Conservation (phyloP, 768 basidiomycete genomes). For the Rhizopogon vinicolor region DNA sequence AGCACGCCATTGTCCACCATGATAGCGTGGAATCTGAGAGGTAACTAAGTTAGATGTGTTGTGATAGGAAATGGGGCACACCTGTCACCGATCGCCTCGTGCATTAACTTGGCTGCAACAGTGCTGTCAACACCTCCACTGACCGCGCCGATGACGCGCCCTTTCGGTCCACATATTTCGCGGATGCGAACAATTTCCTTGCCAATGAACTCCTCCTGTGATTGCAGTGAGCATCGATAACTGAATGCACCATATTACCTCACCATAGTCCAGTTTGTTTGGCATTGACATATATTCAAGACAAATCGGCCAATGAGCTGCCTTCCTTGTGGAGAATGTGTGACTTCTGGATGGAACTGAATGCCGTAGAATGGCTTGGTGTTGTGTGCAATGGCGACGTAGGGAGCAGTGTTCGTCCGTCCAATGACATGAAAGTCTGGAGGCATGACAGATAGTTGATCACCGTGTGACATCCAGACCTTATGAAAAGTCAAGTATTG, state of each 20-base stretch:
- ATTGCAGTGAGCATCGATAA: slow-evolving; percentile 1
- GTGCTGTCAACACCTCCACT: slow-evolving; percentile 97
- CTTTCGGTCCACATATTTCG: slow-evolving; percentile 89
- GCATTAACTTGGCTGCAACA: slow-evolving; percentile 98
- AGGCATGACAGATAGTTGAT: slow-evolving; percentile 82
- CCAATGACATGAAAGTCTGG: slow-evolving; percentile 86
- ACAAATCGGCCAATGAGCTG: slow-evolving; percentile 88
- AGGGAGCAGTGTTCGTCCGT: slow-evolving; percentile 82
- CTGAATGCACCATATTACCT: slow-evolving; percentile 6
- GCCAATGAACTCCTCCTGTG: slow-evolving; percentile 92
- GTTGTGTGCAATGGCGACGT: slow-evolving; percentile 89
- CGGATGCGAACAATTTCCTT: slow-evolving; percentile 94
- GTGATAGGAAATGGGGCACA: slow-evolving; percentile 25
- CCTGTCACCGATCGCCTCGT: slow-evolving; percentile 98
- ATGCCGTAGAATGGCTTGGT: slow-evolving; percentile 90
- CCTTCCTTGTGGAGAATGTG: slow-evolving; percentile 86
- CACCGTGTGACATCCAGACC: slow-evolving; percentile 99
- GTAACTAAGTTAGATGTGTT: background rate
- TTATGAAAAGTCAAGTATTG: slow-evolving; percentile 25
- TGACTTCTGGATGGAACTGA: slow-evolving; percentile 99
- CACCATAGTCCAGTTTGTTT: slow-evolving; percentile 92
- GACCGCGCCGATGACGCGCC: slow-evolving; percentile 97
- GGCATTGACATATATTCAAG: slow-evolving; percentile 77
- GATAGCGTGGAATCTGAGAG: slow-evolving; percentile 89
- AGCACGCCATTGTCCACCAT: slow-evolving; percentile 99